phyloP scores from a whole-genome alignment of 306 rosid species.

The Castanopsis chinensis region DNA sequence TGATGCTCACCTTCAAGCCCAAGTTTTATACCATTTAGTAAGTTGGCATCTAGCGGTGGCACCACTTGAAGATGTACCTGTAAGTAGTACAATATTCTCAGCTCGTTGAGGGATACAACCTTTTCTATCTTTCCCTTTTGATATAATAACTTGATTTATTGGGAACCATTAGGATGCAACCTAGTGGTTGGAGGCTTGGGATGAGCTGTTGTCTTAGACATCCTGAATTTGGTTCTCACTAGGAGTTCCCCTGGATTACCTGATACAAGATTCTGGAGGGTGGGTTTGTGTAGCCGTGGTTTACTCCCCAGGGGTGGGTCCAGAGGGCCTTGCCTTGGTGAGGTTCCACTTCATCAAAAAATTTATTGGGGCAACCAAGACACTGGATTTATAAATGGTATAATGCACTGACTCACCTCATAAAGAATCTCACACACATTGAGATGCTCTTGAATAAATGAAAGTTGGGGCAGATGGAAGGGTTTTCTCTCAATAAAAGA shows the following conservation, averaged over 20 bases:
- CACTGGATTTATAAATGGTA: conserved; percentile 13
- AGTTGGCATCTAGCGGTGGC: conserved; percentile 58
- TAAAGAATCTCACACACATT: neutral
- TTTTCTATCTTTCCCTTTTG: neutral
- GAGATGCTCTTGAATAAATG: conserved; percentile 10
- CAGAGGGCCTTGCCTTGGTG: too few species aligned
- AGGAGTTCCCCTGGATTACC: too few species aligned
- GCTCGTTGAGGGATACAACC: conserved; percentile 18
- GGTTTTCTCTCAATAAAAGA: neutral
- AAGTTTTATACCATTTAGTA: conserved; percentile 65
- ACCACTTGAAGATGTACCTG: conserved; percentile 76
- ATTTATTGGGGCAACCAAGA: conserved; percentile 11
- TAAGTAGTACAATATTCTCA: conserved; percentile 24
- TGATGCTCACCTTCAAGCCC: conserved; percentile 98
- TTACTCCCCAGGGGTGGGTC: too few species aligned
- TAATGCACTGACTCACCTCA: neutral
- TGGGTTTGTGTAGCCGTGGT: too few species aligned
- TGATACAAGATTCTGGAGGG: too few species aligned
- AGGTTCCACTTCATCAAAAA: too few species aligned
- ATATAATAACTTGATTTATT: neutral
- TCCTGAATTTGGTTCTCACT: too few species aligned
- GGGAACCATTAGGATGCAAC: too few species aligned
- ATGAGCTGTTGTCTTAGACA: too few species aligned
- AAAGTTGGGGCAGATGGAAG: conserved; percentile 7
- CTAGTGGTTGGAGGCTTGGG: too few species aligned